Evolutionary conservation across 2,329 filamentous ascomycete species (phyloP).

Genomic region (Colletotrichum noveboracense): DNA sequence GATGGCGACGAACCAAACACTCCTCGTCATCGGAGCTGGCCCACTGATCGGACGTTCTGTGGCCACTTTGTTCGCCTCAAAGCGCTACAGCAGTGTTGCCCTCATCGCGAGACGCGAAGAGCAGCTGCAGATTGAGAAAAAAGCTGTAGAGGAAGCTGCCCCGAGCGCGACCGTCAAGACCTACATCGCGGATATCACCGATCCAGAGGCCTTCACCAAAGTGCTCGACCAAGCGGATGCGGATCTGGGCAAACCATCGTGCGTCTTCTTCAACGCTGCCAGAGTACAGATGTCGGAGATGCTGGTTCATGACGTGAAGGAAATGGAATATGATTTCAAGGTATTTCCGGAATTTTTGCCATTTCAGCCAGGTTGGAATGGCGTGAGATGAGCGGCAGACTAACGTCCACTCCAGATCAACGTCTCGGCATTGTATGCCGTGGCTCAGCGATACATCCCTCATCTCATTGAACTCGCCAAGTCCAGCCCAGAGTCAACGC

Average conservation of each 20-base stretch:
- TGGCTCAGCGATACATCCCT: conserved; percentile 53
- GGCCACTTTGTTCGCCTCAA: background rate
- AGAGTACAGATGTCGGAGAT: conserved; percentile 46
- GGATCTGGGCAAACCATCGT: conserved; percentile 47
- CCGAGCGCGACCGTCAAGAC: conserved; percentile 41
- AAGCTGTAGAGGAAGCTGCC: conserved; percentile 34
- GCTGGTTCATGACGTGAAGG: conserved; percentile 44
- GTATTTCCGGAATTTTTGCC: conserved; percentile 29
- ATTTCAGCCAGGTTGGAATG: too few relatives aligned
- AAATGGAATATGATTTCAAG: conserved; percentile 55
- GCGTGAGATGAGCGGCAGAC: background rate
- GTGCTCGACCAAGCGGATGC: conserved; percentile 46
- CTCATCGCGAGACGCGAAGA: conserved; percentile 48
- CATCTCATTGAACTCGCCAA: conserved; percentile 38
- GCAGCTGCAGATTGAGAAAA: conserved; percentile 42
- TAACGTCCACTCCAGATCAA: conserved; percentile 38
- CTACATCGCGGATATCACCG: conserved; percentile 47
- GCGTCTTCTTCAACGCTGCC: conserved; percentile 59
- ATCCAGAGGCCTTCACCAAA: conserved; percentile 38
- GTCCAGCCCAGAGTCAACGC: conserved; percentile 34
- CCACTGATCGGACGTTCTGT: background rate
- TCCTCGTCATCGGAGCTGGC: background rate
- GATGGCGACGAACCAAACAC: conserved; percentile 18
- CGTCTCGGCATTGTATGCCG: conserved; percentile 50
- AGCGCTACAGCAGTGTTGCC: conserved; percentile 41